These are phyloP conservation scores for Cryptococcus sp. DNA, from an alignment of 1,284 basidiomycete species.

Conservation along the genomic window DNA sequence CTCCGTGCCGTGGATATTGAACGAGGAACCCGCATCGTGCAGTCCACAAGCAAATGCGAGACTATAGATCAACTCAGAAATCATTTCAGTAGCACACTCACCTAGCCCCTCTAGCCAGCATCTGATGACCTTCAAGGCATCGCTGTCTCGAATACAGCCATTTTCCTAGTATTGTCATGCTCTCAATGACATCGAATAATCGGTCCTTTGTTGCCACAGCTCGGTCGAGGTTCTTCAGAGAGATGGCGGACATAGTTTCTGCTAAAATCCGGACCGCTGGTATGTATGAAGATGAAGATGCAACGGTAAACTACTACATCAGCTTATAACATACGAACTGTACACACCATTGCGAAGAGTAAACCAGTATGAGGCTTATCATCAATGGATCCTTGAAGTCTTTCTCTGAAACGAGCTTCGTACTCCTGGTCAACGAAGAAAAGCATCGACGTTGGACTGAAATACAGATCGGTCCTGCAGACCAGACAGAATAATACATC, in stretches of 20 bases:
- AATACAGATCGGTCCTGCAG: constrained; percentile 27
- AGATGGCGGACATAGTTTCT: constrained; percentile 17
- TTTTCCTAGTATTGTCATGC: constrained; percentile 20
- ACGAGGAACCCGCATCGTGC: constrained; percentile 9
- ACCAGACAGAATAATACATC: not conserved
- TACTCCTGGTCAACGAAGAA: constrained; percentile 15
- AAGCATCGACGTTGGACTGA: constrained; percentile 13
- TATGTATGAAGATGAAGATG: constrained; percentile 22
- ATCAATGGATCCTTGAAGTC: not conserved
- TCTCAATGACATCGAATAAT: constrained; percentile 23
- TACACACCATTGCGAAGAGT: constrained; percentile 23
- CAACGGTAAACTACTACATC: constrained; percentile 18
- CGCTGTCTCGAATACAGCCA: constrained; percentile 20
- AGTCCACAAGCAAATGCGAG: not conserved
- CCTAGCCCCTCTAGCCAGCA: constrained; percentile 10
- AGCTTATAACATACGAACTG: not conserved
- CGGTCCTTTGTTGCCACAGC: constrained; percentile 17
- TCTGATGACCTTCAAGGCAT: constrained; percentile 16
- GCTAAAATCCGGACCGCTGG: constrained; percentile 21
- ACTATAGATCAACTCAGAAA: constrained; percentile 18
- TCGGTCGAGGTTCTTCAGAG: constrained; percentile 16
- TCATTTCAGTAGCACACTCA: constrained; percentile 13
- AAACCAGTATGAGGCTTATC: constrained; percentile 22
- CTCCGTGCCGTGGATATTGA: constrained; percentile 18
- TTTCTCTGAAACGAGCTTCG: constrained; percentile 18